phyloP scores from a whole-genome alignment of 2,329 filamentous ascomycete genomes.

The Hypoxylon sp. region DNA sequence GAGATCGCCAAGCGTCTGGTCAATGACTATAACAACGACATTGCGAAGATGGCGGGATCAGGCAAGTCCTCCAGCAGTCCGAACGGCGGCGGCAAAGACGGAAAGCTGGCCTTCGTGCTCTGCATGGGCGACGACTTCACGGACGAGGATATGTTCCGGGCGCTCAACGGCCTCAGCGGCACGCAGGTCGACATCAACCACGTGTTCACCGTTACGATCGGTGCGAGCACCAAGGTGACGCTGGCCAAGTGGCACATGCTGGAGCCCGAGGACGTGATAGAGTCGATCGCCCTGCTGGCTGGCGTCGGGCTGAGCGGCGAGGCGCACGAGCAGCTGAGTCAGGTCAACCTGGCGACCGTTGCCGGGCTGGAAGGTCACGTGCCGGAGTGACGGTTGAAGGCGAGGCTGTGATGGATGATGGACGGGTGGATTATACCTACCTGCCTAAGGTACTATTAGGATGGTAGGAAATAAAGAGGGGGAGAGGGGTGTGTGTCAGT shows the following conservation, averaged over 20 bases:
- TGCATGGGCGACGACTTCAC: conserved; percentile 97
- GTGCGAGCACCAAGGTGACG: conserved; percentile 91
- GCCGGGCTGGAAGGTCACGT: conserved; percentile 66
- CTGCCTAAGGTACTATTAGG: neutral
- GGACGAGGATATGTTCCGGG: conserved; percentile 96
- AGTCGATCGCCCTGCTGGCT: conserved; percentile 68
- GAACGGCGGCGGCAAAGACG: conserved; percentile 58
- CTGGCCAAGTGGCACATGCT: conserved; percentile 90
- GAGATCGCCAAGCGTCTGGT: conserved; percentile 91
- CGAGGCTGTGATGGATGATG: conserved; percentile 38
- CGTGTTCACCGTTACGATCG: conserved; percentile 91
- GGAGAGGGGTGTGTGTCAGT: neutral
- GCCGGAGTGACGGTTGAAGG: conserved; percentile 53
- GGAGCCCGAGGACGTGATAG: conserved; percentile 89
- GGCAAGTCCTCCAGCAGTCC: conserved; percentile 31
- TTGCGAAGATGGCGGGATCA: conserved; percentile 46
- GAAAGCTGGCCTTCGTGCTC: conserved; percentile 84
- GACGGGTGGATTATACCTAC: too few species aligned
- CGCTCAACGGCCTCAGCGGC: conserved; percentile 71
- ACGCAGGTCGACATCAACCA: conserved; percentile 70
- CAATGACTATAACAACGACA: conserved; percentile 71
- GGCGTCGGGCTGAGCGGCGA: conserved; percentile 56
- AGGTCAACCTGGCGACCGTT: conserved; percentile 68
- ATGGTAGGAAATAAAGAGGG: conserved; percentile 8
- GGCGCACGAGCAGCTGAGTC: conserved; percentile 57